Percentiles rank a stretch among this genome's conserved stretches.
phyloP scores from a whole-genome alignment of 495 filamentous ascomycete genomes.

The Penicillium waksmanii region DNA sequence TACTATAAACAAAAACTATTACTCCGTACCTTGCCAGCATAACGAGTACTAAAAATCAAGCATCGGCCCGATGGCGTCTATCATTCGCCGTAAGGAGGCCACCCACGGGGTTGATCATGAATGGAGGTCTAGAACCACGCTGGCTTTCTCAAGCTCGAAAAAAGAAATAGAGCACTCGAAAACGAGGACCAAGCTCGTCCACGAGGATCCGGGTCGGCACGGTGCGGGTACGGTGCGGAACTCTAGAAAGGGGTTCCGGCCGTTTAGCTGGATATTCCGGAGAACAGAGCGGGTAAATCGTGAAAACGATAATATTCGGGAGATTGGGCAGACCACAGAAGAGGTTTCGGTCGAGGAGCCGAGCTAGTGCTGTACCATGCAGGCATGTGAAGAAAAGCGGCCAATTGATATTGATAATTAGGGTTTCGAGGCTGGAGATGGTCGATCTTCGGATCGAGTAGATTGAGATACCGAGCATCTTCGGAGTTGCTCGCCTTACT shows the following conservation, averaged over 20 bases:
- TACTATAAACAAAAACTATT: no score
- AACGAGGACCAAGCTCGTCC: background rate
- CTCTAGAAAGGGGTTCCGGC: constrained; percentile 3
- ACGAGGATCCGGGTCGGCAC: constrained; percentile 1
- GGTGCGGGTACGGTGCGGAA: background rate
- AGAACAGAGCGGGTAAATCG: no score
- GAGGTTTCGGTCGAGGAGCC: background rate
- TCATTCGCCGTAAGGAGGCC: no score
- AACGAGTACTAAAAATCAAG: no score
- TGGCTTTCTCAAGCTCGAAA: no score
- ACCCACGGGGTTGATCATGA: no score
- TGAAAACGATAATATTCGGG: background rate
- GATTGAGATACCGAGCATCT: background rate
- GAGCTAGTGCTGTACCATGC: background rate
- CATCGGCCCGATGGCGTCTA: no score
- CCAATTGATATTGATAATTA: background rate
- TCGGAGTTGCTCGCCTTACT: background rate
- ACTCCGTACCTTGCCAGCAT: no score
- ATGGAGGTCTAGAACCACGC: no score
- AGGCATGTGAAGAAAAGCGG: constrained; percentile 2
- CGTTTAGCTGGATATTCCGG: background rate
- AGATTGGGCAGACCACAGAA: no score
- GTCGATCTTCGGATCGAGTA: background rate
- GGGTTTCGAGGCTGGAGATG: background rate
- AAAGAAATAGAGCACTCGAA: no score